Evolutionary conservation across 805 yeast genomes (phyloP).

Genomic region (Metschnikowia corniflorae): DNA sequence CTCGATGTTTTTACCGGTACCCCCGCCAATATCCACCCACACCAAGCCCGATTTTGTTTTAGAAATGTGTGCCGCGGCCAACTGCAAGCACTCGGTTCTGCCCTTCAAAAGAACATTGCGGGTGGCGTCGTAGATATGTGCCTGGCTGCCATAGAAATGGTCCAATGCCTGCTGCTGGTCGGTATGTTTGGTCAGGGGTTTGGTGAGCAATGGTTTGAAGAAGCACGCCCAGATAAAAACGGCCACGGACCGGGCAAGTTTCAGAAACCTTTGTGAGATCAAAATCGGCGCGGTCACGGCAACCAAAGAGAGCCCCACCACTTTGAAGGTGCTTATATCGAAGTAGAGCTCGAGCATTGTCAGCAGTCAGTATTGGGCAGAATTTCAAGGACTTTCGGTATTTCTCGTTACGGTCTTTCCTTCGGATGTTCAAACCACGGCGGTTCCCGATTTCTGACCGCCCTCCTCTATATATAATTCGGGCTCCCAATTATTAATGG

Average conservation of each 20-base stretch:
- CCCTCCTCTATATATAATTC: too few species aligned
- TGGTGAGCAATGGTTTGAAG: slow-evolving; percentile 50
- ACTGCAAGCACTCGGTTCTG: slow-evolving; percentile 56
- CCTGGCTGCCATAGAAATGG: slow-evolving; percentile 71
- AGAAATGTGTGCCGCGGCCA: slow-evolving; percentile 56
- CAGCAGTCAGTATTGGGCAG: too few species aligned
- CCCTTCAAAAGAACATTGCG: slow-evolving; percentile 67
- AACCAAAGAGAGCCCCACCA: slow-evolving; percentile 2
- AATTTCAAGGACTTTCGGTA: too few species aligned
- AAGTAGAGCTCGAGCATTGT: not conserved
- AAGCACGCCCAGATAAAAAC: slow-evolving; percentile 51
- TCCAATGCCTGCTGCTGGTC: slow-evolving; percentile 57
- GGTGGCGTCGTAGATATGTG: slow-evolving; percentile 71
- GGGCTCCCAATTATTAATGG: too few species aligned
- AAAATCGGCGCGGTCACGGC: slow-evolving; percentile 2
- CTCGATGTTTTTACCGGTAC: slow-evolving; percentile 81
- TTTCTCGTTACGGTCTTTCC: too few species aligned
- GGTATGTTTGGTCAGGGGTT: slow-evolving; percentile 21
- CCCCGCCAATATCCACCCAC: slow-evolving; percentile 85
- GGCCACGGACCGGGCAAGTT: slow-evolving; percentile 23
- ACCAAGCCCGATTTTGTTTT: slow-evolving; percentile 39
- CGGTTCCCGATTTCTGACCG: too few species aligned
- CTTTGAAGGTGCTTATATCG: slow-evolving; percentile 1
- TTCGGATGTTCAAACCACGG: too few species aligned
- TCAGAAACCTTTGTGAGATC: slow-evolving; percentile 2